Base-by-base conservation (phyloP, 768 basidiomycete species). In the Suillus spraguei region DNA sequence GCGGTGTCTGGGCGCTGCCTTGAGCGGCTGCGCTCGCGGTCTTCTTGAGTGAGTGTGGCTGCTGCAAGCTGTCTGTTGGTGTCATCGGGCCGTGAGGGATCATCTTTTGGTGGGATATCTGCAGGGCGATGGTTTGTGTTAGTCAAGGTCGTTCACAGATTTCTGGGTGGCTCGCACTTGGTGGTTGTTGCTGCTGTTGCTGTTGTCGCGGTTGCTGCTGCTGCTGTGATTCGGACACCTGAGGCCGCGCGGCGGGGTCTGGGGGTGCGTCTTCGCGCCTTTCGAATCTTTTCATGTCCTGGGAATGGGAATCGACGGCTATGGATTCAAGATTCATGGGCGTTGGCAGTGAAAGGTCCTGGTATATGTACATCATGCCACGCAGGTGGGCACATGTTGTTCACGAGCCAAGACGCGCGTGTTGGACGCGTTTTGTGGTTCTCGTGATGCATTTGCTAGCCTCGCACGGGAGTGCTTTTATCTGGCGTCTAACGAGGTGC, bases 31-130 rank as follows among this genome's bases (percentile, higher is more conserved):
- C 36, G 22, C 8, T 56, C 38, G 10, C 24, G 24, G 17, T 58
- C 56, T 58, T 58, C 39, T 11, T 9, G 55, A 9, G 2, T 20
- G 24, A 2, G 17, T 5, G 11, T 17, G 2, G 24, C 24, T 11
- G 24, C 10, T 41, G 56, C 24, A 13, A 24, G 56, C 28, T 58
- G 56, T 58, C 56, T 58, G 39, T 6, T 41, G 22, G 36, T 17
- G 17, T 58, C 56, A 5, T 56, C 55, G 4, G 38, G 8, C 16
- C 55, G 36, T 24, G 22, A 1, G 9, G 55, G 2, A 24, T 39
- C 38, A 39, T 24, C 39, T 41, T 58, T 58, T 28, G 56, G 56
- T 41, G 56, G 56, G 6, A 24, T 17, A 58, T 41, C 56, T 58
- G 17, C 4, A 24, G 24, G 24, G 39, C 41, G 24, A 3, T 39